A percentile compares a stretch with the other conserved stretches of the same genome.
These are phyloP conservation scores for Dendryphion nanum DNA, from an alignment of 2,329 filamentous ascomycete species.

Conservation along the genomic window DNA sequence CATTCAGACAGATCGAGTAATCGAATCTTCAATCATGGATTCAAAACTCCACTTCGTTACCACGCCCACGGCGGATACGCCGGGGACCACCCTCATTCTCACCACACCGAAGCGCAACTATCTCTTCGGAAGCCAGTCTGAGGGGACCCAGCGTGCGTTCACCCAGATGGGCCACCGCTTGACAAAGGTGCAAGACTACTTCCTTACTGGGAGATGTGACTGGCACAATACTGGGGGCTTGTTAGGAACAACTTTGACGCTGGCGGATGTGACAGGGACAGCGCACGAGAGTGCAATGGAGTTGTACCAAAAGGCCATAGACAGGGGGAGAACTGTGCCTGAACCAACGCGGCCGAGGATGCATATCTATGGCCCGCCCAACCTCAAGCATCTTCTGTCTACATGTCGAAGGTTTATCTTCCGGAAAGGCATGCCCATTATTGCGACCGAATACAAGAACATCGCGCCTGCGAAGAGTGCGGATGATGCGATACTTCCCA, in stretches of 20 bases:
- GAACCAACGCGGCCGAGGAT: constrained; percentile 25
- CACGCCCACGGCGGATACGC: constrained; percentile 83
- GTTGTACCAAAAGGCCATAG: constrained; percentile 17
- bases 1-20: too few species aligned
- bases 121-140: constrained; percentile 76
- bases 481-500: constrained; percentile 50
- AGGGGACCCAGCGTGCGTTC: constrained; percentile 80
- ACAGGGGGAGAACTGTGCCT: constrained; percentile 11
- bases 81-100: constrained; percentile 73
- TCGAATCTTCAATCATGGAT: constrained; percentile 58
- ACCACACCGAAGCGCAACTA: constrained; percentile 83
- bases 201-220: constrained; percentile 73
- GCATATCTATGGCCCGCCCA: constrained; percentile 74
- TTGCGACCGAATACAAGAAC: constrained; percentile 62
- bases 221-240: constrained; percentile 81
- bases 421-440: constrained; percentile 75
- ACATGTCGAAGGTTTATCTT: constrained; percentile 83
- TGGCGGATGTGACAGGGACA: constrained; percentile 65
- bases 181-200: constrained; percentile 70
- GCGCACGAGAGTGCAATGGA: constrained; percentile 47
- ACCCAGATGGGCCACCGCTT: constrained; percentile 66
- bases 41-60: constrained; percentile 72
- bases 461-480: constrained; percentile 23
- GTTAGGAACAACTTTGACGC: constrained; percentile 78
- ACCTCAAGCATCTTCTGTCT: constrained; percentile 78